Base-by-base conservation (phyloP, 306 rosid species). In the Trifolium subterraneum region DNA sequence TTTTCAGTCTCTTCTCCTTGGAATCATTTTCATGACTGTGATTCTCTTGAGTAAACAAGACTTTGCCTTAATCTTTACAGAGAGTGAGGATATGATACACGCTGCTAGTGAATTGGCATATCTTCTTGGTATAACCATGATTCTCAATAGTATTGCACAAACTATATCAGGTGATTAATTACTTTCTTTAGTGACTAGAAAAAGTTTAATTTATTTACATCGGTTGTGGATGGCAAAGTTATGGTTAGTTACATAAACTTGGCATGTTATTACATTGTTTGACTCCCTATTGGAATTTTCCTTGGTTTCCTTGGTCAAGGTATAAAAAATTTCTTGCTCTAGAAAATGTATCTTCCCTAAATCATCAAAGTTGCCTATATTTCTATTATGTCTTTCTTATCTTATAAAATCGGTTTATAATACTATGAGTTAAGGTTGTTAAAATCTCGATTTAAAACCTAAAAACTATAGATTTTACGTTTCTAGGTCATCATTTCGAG, bases 161-260 rank as follows among this genome's bases (percentile, higher is more conserved):
- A 75, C 82, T 11, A 83, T 89, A 7, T 72, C 89, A 81, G 91
- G 91, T 83, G 23, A 60, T 27, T 23, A 1, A 18, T 23, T 20
- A 18, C 23, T 54, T 54, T 0, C 14, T 54, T 55, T 54, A 2
- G 1, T 22, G 35, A 25, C 36, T 59, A 0, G 19, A 59, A 13
- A 56, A 25, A 4, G 6, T 47, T 45, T 4, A 45, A 45, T 45
- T 12, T 45, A 42, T 9, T 19, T 52, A 7, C 4, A 16, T 82
- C 68, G 89, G 90, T 42, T 77, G 88, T 51, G 93, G 93, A 68
- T 79, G 93, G 92, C 96, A 87, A 87, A 80, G 77, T 84, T 27
- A 82, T 77, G 76, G 87, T 82, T 62, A 92, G 74, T 78, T 84
- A 82, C 25, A 82, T 90, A 78, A 82, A 85, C 82, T 73, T 87